Evolutionary conservation across 1,139 yeast species (phyloP).

Genomic region (Scheffersomyces illinoinensis): DNA sequence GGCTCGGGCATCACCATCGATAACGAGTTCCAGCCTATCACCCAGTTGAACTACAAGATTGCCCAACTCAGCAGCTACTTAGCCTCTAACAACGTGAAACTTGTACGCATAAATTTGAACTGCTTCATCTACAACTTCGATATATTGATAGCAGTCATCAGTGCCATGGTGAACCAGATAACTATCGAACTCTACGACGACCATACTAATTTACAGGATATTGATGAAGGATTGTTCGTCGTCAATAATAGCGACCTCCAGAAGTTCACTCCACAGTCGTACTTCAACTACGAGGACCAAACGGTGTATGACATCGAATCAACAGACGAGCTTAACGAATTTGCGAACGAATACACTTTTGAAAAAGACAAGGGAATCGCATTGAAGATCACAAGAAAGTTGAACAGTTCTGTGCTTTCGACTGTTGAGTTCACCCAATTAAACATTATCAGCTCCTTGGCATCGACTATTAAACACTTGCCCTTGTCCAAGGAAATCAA

Average conservation of each 20-base stretch:
- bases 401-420: slow-evolving; percentile 22
- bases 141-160: slow-evolving; percentile 24
- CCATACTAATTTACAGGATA: slow-evolving; percentile 6
- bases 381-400: slow-evolving; percentile 22
- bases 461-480: slow-evolving; percentile 60
- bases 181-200: slow-evolving; percentile 24
- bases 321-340: slow-evolving; percentile 8
- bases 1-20: slow-evolving; percentile 18
- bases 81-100: slow-evolving; percentile 8
- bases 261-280: not conserved
- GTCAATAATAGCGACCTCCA: slow-evolving; percentile 7
- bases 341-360: slow-evolving; percentile 30
- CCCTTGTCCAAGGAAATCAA: slow-evolving; percentile 48
- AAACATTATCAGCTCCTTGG: slow-evolving; percentile 62
- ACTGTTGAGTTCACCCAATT: slow-evolving; percentile 53
- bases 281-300: slow-evolving; percentile 5
- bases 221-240: slow-evolving; percentile 5
- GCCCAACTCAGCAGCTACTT: slow-evolving; percentile 17
- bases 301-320: slow-evolving; percentile 1
- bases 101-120: slow-evolving; percentile 18
- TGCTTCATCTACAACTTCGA: slow-evolving; percentile 18
- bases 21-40: slow-evolving; percentile 14
- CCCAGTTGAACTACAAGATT: slow-evolving; percentile 27
- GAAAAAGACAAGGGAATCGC: slow-evolving; percentile 44
- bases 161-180: slow-evolving; percentile 31